Evolutionary conservation across 2,329 filamentous ascomycete genomes (phyloP), one percentile per base, ranked within the genome.

Genomic region (Fusarium vanettenii): DNA sequence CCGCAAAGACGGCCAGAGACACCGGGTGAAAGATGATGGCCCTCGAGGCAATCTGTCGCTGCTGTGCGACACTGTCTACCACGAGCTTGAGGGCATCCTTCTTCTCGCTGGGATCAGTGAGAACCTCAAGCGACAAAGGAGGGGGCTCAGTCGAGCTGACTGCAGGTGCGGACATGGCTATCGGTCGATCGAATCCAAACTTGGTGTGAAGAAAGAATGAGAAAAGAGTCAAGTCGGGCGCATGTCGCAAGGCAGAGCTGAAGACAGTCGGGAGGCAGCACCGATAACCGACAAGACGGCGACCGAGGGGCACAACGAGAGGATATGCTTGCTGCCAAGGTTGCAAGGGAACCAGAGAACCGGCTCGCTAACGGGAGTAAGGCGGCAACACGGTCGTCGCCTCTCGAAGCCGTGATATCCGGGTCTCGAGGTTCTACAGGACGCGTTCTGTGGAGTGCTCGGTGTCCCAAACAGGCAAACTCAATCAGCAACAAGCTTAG

Each of bases 31-130:
- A 89, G 72, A 94, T 87, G 70, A 97, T 84, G 70, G 89, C 85
- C 60, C 86, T 85, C 16, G 91, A 90, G 9, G 93, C 91, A 6
- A 88, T 82, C 81, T 95, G 92, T 63, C 93, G 92, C 84, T 97
- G 94, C 81, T 97, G 93, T 29, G 94, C 93, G 66, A 97, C 91
- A 74, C 92, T 94, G 84, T 97, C 94, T 63, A 94, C 92, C 56
- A 97, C 88, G 20, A 97, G 88, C 71, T 89, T 89, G 64, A 97
- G 86, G 14, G 92, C 92, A 66, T 90, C 88, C 72, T 91, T 85
- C 80, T 92, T 91, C 79, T 95, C 92, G 52, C 85, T 80, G 56
- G 89, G 84, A 45, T 78, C 77, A 43, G 85, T 85, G 50, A 91
- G 82, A 55, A 88, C 79, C 72, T 89, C 88, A 61, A 93, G 91